Percentiles rank a stretch among this genome's conserved stretches.
phyloP scores from a whole-genome alignment of 495 filamentous ascomycete species.

The Penicillium paradoxum region DNA sequence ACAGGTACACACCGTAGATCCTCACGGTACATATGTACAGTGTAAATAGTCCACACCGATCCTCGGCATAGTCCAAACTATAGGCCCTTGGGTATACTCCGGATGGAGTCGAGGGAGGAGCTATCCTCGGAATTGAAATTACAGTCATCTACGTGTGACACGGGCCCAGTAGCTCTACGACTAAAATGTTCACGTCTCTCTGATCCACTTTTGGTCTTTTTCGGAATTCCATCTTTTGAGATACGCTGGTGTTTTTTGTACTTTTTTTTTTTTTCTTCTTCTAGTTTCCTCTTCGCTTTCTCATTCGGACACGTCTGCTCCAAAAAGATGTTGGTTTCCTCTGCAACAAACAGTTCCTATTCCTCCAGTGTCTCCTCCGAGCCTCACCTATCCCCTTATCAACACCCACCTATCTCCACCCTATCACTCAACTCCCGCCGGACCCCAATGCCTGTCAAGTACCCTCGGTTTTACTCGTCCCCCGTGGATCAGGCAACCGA shows the following conservation, averaged over 20 bases:
- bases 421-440: constrained; percentile 27
- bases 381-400: constrained; percentile 25
- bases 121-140: constrained; percentile 10
- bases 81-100: no score
- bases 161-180: constrained; percentile 20
- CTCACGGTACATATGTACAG: neutral
- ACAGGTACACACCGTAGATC: neutral
- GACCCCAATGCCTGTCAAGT: constrained; percentile 22
- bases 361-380: constrained; percentile 29
- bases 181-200: constrained; percentile 22
- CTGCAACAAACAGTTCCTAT: constrained; percentile 24
- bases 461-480: constrained; percentile 39
- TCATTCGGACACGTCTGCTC: neutral
- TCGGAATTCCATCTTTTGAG: constrained; percentile 11
- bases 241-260: constrained; percentile 13
- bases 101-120: no score
- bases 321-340: constrained; percentile 25
- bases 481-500: constrained; percentile 30
- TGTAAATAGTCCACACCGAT: neutral
- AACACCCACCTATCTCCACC: constrained; percentile 24
- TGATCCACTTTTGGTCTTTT: constrained; percentile 29
- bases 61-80: no score
- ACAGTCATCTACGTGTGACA: constrained; percentile 31
- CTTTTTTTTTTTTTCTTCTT: constrained; percentile 16
- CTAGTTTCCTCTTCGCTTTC: constrained; percentile 9